phyloP scores from a whole-genome alignment of 331 rosid species.

The Dryas integrifolia region DNA sequence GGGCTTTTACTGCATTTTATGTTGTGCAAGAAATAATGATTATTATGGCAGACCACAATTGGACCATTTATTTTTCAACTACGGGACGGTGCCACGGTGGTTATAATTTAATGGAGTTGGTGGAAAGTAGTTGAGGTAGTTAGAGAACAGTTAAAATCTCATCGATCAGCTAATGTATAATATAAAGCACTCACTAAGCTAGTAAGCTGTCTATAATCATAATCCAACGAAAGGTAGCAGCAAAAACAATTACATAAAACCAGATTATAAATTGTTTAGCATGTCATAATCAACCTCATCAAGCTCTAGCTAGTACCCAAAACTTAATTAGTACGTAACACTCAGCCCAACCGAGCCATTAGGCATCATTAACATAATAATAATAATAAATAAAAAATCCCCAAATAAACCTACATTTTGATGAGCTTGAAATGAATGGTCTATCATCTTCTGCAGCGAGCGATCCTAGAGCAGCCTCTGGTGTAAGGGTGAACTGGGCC shows the following conservation, averaged over 20 bases:
- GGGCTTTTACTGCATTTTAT: not conserved
- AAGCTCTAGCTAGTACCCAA: not conserved
- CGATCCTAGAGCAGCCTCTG: conserved; percentile 69
- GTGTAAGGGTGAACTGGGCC: conserved; percentile 76
- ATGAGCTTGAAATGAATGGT: not conserved
- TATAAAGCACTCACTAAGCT: too few relatives aligned
- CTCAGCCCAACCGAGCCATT: not conserved
- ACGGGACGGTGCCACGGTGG: not conserved
- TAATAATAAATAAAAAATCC: too few relatives aligned
- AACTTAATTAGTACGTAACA: not conserved
- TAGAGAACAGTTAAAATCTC: not conserved
- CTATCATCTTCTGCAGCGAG: conserved; percentile 68
- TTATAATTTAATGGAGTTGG: not conserved
- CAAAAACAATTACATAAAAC: not conserved
- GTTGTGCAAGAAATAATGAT: conserved; percentile 1
- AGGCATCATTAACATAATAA: not conserved
- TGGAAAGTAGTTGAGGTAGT: conserved; percentile 8
- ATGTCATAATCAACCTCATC: not conserved
- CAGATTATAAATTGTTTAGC: too few relatives aligned
- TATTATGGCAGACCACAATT: not conserved
- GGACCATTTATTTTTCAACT: not conserved
- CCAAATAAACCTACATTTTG: not conserved
- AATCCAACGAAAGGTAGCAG: not conserved
- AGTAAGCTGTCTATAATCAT: not conserved
- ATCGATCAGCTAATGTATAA: too few relatives aligned